phyloP scores from a whole-genome alignment of 148 eudicot species.

The Fagopyrum homotropicum region DNA sequence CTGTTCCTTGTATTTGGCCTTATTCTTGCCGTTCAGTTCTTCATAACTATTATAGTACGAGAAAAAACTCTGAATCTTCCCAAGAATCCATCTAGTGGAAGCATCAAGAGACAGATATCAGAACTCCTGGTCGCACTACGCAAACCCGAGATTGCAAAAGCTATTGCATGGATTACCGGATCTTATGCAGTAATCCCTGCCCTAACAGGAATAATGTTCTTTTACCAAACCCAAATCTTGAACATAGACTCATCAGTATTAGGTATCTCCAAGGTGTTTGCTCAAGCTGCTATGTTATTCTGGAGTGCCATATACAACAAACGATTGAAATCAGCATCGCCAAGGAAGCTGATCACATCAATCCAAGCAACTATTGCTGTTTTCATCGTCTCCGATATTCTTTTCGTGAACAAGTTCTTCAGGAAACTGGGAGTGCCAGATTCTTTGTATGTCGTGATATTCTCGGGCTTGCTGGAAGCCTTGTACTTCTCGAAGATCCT shows the following conservation, averaged over 20 bases:
- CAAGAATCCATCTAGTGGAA: conserved; percentile 35
- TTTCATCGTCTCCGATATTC: conserved; percentile 66
- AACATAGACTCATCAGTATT: conserved; percentile 63
- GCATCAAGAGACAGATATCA: conserved; percentile 47
- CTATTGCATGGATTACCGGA: conserved; percentile 71
- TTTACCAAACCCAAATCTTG: conserved; percentile 68
- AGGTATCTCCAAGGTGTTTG: conserved; percentile 89
- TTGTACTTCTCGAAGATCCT: conserved; percentile 64
- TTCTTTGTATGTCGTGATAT: conserved; percentile 51
- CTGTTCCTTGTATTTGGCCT: conserved; percentile 53
- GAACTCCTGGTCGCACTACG: conserved; percentile 48
- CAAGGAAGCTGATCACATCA: conserved; percentile 57
- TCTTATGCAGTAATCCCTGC: conserved; percentile 80
- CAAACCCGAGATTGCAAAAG: conserved; percentile 58
- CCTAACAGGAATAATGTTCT: conserved; percentile 83
- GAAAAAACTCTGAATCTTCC: conserved; percentile 71
- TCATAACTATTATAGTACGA: conserved; percentile 37
- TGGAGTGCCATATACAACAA: conserved; percentile 70
- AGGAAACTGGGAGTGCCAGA: conserved; percentile 59
- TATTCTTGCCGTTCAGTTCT: conserved; percentile 43
- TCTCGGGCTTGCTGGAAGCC: conserved; percentile 74
- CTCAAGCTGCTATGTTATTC: conserved; percentile 71
- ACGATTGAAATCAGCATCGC: conserved; percentile 46
- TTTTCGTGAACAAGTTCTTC: conserved; percentile 72
- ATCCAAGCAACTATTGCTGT: conserved; percentile 65